These are phyloP conservation scores for Fusarium hainanense DNA, from an alignment of 2,329 filamentous ascomycete genomes.

Conservation along the genomic window DNA sequence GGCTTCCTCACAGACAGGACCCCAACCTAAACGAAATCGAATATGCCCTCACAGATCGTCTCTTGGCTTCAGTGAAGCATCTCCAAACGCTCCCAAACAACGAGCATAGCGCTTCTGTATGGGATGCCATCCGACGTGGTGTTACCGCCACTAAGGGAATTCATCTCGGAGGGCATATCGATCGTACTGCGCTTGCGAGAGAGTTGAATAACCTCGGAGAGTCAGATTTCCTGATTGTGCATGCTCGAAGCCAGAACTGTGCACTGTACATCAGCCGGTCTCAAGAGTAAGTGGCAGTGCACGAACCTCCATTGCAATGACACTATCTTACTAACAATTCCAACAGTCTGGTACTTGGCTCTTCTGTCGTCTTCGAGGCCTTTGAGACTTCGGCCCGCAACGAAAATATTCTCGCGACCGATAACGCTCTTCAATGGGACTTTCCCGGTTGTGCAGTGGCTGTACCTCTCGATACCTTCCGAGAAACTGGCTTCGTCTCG, in stretches of 20 bases:
- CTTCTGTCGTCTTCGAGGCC: slow-evolving; percentile 59
- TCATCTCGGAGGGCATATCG: slow-evolving; percentile 29
- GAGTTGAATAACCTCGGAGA: slow-evolving; percentile 32
- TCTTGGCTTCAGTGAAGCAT: slow-evolving; percentile 28
- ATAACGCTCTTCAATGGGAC: slow-evolving; percentile 65
- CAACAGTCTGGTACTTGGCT: slow-evolving; percentile 40
- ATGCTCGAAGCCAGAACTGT: slow-evolving; percentile 48
- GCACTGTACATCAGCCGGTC: slow-evolving; percentile 46
- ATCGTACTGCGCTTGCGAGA: slow-evolving; percentile 26
- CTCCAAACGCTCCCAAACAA: slow-evolving; percentile 31
- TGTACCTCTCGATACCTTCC: slow-evolving; percentile 52
- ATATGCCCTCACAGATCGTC: slow-evolving; percentile 19
- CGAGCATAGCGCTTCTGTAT: slow-evolving; percentile 15
- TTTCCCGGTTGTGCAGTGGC: slow-evolving; percentile 68
- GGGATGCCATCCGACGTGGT: slow-evolving; percentile 34
- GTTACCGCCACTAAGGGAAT: slow-evolving; percentile 37
- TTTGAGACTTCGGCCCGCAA: slow-evolving; percentile 70
- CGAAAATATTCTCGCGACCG: slow-evolving; percentile 62
- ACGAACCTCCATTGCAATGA: background rate
- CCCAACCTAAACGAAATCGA: slow-evolving; percentile 30
- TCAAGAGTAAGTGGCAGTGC: slow-evolving; percentile 41
- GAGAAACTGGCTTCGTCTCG: slow-evolving; percentile 39
- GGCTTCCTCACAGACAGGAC: slow-evolving; percentile 40
- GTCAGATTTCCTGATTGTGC: slow-evolving; percentile 34
- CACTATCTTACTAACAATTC: slow-evolving; percentile 1